Base-by-base conservation (phyloP, 352 stramenopile genomes). In the Thalassiosira mediterranea region DNA sequence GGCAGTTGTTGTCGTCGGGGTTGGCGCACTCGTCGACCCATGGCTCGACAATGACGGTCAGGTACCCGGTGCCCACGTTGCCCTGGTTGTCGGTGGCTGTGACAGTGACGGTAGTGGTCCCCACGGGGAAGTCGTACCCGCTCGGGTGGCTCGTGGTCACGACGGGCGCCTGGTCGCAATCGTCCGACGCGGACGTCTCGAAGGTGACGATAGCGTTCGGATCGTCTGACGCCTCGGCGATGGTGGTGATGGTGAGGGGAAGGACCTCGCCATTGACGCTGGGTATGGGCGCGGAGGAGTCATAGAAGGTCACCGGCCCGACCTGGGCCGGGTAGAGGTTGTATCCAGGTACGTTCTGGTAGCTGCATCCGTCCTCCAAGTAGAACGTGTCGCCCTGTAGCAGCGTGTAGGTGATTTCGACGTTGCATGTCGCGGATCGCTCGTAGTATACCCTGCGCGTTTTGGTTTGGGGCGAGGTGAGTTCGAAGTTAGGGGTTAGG, bases 391-490 rank as follows among this genome's bases (percentile, higher is more conserved):
- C 32, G 7, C 46, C 47, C 1, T n/a, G 26, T 11, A 69, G 60
- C 25, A 69, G 44, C n/a, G 60, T 69, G 19, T 69, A 69, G 44
- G 57, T 11, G 10, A 69, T 31, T 28, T 13, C 28, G 8, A 32
- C 11, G 28, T 59, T 59, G 25, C 60, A 69, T 48, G 60, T 59
- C 15, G 10, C 31, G 17, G n/a, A 25, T 2, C 38, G 38, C 13
- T 69, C 47, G 51, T 49, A 69, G 38, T 69, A 67, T 13, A 67
- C 58, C 58, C 58, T n/a, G n/a, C n/a, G n/a, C n/a, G n/a, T n/a
- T n/a, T n/a, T n/a, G n/a, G n/a, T n/a, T n/a, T n/a, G n/a, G n/a
- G n/a, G n/a, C n/a, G n/a, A n/a, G n/a, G n/a, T n/a, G n/a, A n/a
- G n/a, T n/a, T n/a, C n/a, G n/a, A n/a, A n/a, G n/a, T n/a, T n/a